These are phyloP conservation scores for Teratosphaeria destructans DNA, from an alignment of 2,329 filamentous ascomycete genomes.

Conservation along the genomic window DNA sequence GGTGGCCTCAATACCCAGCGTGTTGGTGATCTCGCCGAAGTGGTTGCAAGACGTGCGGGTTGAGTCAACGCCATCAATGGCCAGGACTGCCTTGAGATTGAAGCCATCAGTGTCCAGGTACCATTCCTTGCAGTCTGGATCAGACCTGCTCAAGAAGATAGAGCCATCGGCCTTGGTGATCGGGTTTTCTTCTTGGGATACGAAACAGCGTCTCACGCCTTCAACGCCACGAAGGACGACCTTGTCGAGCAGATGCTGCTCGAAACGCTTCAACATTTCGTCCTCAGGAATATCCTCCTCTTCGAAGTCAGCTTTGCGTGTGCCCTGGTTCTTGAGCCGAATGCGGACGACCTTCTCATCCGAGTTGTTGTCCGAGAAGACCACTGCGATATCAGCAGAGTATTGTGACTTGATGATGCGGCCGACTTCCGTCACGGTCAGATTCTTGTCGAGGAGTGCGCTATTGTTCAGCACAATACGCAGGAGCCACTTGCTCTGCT, in stretches of 20 bases:
- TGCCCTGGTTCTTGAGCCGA: slow-evolving; percentile 33
- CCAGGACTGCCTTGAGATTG: slow-evolving; percentile 70
- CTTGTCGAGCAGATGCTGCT: slow-evolving; percentile 82
- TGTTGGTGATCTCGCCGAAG: slow-evolving; percentile 85
- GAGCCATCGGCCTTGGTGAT: slow-evolving; percentile 59
- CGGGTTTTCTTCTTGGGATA: slow-evolving; percentile 68
- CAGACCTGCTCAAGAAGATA: slow-evolving; percentile 62
- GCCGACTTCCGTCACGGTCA: slow-evolving; percentile 86
- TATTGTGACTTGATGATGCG: slow-evolving; percentile 83
- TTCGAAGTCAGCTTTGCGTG: slow-evolving; percentile 51
- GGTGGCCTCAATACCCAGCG: slow-evolving; percentile 93
- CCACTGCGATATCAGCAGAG: slow-evolving; percentile 71
- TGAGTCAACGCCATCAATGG: slow-evolving; percentile 79
- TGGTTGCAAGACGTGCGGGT: slow-evolving; percentile 87
- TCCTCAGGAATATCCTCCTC: slow-evolving; percentile 71
- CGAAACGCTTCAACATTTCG: slow-evolving; percentile 86
- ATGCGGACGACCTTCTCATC: slow-evolving; percentile 91
- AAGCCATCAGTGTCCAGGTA: slow-evolving; percentile 92
- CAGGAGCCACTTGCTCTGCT: slow-evolving; percentile 87
- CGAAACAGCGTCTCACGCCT: slow-evolving; percentile 83
- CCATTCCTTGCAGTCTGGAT: slow-evolving; percentile 77
- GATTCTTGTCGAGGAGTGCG: slow-evolving; percentile 87
- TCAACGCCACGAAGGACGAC: slow-evolving; percentile 82
- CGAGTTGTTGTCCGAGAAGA: slow-evolving; percentile 97
- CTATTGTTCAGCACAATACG: slow-evolving; percentile 88